Evolutionary conservation across 106 monocot genomes (phyloP), one percentile per base, ranked within the genome.

Genomic region (Dioscorea dumetorum): DNA sequence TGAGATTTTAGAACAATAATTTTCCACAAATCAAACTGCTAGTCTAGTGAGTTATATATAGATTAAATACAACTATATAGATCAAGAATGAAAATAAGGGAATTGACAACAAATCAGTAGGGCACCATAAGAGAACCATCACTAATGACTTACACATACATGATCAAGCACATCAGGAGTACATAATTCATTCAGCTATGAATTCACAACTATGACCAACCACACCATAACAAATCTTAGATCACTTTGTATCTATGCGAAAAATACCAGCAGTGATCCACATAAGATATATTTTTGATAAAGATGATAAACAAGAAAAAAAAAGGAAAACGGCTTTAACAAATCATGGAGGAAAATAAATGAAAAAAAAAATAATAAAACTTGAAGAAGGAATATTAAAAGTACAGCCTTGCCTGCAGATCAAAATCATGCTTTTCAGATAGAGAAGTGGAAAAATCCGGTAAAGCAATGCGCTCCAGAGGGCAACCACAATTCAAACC

Each of bases 401-500:
- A 41, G 41, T 8, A 41, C 41, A 41, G 41, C n/a, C 15, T 33
- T 72, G 90, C 94, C 94, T 90, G 94, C 49, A 88, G 12, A 71
- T 94, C 94, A 53, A 94, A 94, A 85, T 91, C 64, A 76, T 77
- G 80, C 19, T 78, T 50, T 58, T 68, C 69, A 12, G 90, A 76
- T 15, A 94, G 76, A 60, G 63, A 59, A 33, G 61, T 24, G 16
- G 76, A 69, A 62, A 49, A 10, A 12, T 83, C 76, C 2, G 87
- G 87, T 57, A 90, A 57, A 22, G 48, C 4, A 33, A 88, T 33
- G 17, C 50, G 72, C 69, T 74, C 70, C 7, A 94, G 74, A 64
- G 76, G 83, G 24, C 71, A 72, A 24, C 87, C 94, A 71, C 90
- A 87, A 51, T 94, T 94, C 69, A 90, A 60, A 17, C 94, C 94